These are phyloP conservation scores for Chrysoporthe puriensis DNA, from an alignment of 2,329 filamentous ascomycete species.

Conservation along the genomic window DNA sequence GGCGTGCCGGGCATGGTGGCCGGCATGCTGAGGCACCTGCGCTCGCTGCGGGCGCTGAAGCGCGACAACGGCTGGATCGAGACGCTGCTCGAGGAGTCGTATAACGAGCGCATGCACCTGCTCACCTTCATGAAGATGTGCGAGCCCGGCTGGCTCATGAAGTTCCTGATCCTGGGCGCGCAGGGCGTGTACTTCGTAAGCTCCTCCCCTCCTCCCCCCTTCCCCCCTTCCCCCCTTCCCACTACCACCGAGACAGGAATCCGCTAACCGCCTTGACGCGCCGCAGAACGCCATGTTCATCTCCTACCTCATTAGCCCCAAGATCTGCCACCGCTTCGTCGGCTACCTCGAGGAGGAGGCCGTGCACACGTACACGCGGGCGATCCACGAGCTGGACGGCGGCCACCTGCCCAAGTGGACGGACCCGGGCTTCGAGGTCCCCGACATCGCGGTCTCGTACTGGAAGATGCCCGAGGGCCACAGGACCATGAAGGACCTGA, in stretches of 20 bases:
- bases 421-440: slow-evolving; percentile 69
- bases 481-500: slow-evolving; percentile 80
- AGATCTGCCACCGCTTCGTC: slow-evolving; percentile 91
- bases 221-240: neutral
- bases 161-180: slow-evolving; percentile 84
- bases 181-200: slow-evolving; percentile 91
- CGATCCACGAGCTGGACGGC: slow-evolving; percentile 82
- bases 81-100: slow-evolving; percentile 85
- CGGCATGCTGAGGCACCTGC: slow-evolving; percentile 88
- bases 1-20: slow-evolving; percentile 97
- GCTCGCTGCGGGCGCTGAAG: slow-evolving; percentile 82
- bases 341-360: slow-evolving; percentile 98
- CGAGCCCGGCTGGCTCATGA: slow-evolving; percentile 78
- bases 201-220: too few species aligned
- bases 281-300: slow-evolving; percentile 78
- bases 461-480: slow-evolving; percentile 91
- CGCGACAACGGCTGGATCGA: slow-evolving; percentile 98
- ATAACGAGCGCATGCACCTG: slow-evolving; percentile 92
- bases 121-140: slow-evolving; percentile 92
- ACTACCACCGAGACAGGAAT: neutral
- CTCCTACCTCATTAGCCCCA: slow-evolving; percentile 82
- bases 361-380: slow-evolving; percentile 90
- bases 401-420: slow-evolving; percentile 85
- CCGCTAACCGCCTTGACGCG: neutral
- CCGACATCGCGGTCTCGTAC: slow-evolving; percentile 88